phyloP scores from a whole-genome alignment of 441 rosid genomes.

The Pelargonium cotyledonis region DNA sequence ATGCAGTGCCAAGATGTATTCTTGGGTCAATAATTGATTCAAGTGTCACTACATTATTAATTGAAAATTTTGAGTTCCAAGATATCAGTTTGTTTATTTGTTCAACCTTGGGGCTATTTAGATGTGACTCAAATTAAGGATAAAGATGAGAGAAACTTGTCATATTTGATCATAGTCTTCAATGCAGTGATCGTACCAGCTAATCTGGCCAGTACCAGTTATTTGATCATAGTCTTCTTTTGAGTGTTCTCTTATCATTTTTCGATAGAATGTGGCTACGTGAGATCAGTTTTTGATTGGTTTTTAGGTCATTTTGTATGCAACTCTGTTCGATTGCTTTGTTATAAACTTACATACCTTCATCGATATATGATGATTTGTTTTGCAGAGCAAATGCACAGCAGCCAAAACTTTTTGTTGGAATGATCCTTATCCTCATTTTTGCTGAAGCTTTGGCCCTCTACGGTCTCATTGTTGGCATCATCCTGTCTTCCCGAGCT shows the following conservation, averaged over 20 bases:
- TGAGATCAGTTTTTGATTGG: not conserved
- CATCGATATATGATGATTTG: not conserved
- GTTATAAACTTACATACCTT: not conserved
- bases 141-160: not conserved
- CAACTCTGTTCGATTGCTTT: not conserved
- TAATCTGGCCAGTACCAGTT: no score
- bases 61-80: no score
- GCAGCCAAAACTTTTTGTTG: conserved; percentile 74
- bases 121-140: not conserved
- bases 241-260: no score
- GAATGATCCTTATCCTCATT: no score
- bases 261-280: not conserved
- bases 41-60: no score
- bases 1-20: no score
- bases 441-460: conserved; percentile 67
- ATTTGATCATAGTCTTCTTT: no score
- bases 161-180: not conserved
- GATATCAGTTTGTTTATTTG: no score
- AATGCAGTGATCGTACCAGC: not conserved
- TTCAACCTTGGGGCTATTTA: no score
- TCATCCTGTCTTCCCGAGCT: conserved; percentile 64
- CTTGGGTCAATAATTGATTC: no score
- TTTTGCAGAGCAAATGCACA: conserved; percentile 58
- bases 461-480: conserved; percentile 62
- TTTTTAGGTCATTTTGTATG: not conserved